phyloP scores from a whole-genome alignment of 2,329 filamentous ascomycete genomes.

The Cadophora sp. region DNA sequence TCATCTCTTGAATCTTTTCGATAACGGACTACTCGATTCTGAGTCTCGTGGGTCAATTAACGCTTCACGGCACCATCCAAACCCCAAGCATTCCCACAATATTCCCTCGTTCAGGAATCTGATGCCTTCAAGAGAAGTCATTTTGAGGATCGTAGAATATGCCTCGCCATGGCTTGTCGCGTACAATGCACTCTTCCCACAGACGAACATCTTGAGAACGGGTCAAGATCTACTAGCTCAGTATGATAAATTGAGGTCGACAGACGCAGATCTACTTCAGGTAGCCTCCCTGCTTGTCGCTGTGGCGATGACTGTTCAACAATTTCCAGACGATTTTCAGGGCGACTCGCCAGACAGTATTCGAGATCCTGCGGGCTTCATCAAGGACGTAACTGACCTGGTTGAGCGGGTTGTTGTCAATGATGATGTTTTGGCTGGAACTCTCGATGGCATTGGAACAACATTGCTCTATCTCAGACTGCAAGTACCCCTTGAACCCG shows the following conservation, averaged over 20 bases:
- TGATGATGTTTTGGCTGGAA: constrained; percentile 19
- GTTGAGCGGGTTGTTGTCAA: constrained; percentile 19
- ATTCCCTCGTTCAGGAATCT: neutral
- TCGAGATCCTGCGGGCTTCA: constrained; percentile 5
- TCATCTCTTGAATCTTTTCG: constrained; percentile 22
- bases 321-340: constrained; percentile 16
- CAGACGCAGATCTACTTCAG: constrained; percentile 7
- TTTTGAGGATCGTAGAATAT: constrained; percentile 2
- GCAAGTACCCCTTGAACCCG: constrained; percentile 12
- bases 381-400: constrained; percentile 20
- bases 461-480: constrained; percentile 18
- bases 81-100: neutral
- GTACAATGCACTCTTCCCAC: constrained; percentile 22
- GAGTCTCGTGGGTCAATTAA: neutral
- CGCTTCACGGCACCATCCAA: neutral
- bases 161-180: constrained; percentile 16
- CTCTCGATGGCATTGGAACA: constrained; percentile 20
- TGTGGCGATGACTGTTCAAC: constrained; percentile 21
- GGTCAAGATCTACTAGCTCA: constrained; percentile 18
- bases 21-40: constrained; percentile 18
- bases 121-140: constrained; percentile 17
- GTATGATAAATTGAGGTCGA: constrained; percentile 4
- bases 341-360: constrained; percentile 8
- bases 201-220: constrained; percentile 10
- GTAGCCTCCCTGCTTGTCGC: constrained; percentile 15